Base-by-base conservation (phyloP, 1,284 basidiomycete species). In the Apiotrichum brassicae region DNA sequence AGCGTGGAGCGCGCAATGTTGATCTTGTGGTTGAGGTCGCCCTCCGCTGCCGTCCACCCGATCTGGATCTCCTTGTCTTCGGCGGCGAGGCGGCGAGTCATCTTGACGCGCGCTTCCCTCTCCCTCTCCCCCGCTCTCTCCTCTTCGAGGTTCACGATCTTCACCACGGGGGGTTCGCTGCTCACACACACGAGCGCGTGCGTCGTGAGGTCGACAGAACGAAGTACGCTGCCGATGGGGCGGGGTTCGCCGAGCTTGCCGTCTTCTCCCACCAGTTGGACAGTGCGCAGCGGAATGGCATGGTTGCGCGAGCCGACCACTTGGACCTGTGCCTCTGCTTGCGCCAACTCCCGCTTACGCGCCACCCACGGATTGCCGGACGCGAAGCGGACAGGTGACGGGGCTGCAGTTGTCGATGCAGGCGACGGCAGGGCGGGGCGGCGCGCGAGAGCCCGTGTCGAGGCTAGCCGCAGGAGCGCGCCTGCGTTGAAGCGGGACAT, bases 21-120 rank as follows among this genome's bases (percentile, higher is more conserved):
- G 13, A 66, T 34, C 58, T 72, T 72, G 56, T 71, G 68, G 35
- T 49, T 43, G 43, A 72, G 32, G 54, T 72, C 71, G 2, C 65
- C 62, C 14, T 46, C 35, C 0, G 65, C 71, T 23, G 59, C 56
- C 28, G 63, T 56, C 71, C 71, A 72, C 3, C 61, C 62, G 24
- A 72, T 62, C 48, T 70, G 69, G 22, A 72, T 54, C 53, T 71
- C 69, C 54, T 66, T 66, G 45, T 65, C 64, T 43, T 68, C 67
- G n/a, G 64, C 49, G 2, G 59, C 61, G 9, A 60, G 53, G 37
- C 61, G 61, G 8, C 62, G 49, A 19, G 49, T 50, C 26, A 64
- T 42, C 37, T 55, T 58, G 7, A 49, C 48, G 37, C 59, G 59
- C 8, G 57, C 59, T 20, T 63, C 62, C 9, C 35, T 37, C 20